These are phyloP conservation scores for Earliella scabrosa DNA, from an alignment of 1,284 basidiomycete species.

Conservation along the genomic window DNA sequence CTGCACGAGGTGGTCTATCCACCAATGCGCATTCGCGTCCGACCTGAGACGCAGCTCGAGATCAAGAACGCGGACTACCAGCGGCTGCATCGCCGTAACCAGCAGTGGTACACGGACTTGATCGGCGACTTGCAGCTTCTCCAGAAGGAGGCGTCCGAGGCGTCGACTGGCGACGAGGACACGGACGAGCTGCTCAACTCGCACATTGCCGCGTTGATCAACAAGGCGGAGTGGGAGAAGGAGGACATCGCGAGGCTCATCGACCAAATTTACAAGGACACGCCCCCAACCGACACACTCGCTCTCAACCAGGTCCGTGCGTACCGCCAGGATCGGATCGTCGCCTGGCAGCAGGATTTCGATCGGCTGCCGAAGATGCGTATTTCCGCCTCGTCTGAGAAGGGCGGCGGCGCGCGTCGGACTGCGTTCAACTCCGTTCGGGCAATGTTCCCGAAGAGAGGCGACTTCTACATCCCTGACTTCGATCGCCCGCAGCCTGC, in stretches of 20 bases:
- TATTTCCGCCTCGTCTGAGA: conserved; percentile 46
- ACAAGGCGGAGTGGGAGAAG: conserved; percentile 75
- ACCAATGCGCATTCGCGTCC: conserved; percentile 83
- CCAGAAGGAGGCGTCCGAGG: conserved; percentile 76
- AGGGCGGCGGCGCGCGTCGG: conserved; percentile 44
- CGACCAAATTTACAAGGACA: conserved; percentile 81
- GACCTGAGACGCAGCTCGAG: conserved; percentile 84
- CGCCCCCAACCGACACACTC: conserved; percentile 83
- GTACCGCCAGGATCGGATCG: conserved; percentile 90
- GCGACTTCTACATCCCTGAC: conserved; percentile 56
- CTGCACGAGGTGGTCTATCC: conserved; percentile 91
- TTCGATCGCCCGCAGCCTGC: conserved; percentile 60
- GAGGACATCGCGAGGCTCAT: conserved; percentile 79
- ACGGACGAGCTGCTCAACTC: conserved; percentile 61
- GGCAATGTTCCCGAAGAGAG: conserved; percentile 68
- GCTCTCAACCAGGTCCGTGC: conserved; percentile 89
- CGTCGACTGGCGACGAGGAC: conserved; percentile 77
- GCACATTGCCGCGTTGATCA: conserved; percentile 70
- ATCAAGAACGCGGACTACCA: conserved; percentile 92
- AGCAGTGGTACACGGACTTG: conserved; percentile 70
- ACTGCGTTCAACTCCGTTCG: conserved; percentile 73
- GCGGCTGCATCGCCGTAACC: conserved; percentile 75
- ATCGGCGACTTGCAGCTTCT: conserved; percentile 77
- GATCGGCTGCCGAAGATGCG: conserved; percentile 74
- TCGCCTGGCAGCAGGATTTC: conserved; percentile 94